A percentile compares a stretch with the other conserved stretches of the same genome.
Evolutionary conservation across 2,329 filamentous ascomycete species (phyloP).

Genomic region (Hyphodiscus sp.): DNA sequence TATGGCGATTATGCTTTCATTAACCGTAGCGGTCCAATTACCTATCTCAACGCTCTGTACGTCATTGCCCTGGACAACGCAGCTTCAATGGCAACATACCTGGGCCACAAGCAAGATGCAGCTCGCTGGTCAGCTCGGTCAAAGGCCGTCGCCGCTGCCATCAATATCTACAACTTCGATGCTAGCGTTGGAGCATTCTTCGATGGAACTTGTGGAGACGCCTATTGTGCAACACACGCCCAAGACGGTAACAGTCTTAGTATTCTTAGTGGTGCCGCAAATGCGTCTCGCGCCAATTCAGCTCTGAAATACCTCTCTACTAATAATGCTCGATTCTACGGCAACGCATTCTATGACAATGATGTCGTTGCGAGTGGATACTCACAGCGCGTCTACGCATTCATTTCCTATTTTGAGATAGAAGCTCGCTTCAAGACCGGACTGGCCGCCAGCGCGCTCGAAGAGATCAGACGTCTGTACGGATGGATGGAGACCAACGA

Average conservation of each 20-base stretch:
- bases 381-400: slow-evolving; percentile 42
- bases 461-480: slow-evolving; percentile 41
- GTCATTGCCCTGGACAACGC: slow-evolving; percentile 40
- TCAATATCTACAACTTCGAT: slow-evolving; percentile 36
- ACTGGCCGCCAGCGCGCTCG: slow-evolving; percentile 33
- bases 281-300: slow-evolving; percentile 26
- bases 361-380: slow-evolving; percentile 33
- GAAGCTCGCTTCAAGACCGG: slow-evolving; percentile 40
- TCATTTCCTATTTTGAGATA: slow-evolving; percentile 47
- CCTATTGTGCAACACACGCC: slow-evolving; percentile 32
- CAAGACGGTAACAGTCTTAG: slow-evolving; percentile 46
- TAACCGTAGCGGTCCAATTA: slow-evolving; percentile 39
- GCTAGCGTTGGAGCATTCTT: slow-evolving; percentile 37
- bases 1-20: slow-evolving; percentile 49
- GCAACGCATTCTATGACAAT: slow-evolving; percentile 47
- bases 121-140: slow-evolving; percentile 36
- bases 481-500: slow-evolving; percentile 44
- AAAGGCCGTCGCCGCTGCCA: slow-evolving; percentile 28
- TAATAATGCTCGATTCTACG: slow-evolving; percentile 35
- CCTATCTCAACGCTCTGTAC: slow-evolving; percentile 48
- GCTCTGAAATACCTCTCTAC: slow-evolving; percentile 36
- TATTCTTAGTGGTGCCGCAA: slow-evolving; percentile 34
- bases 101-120: slow-evolving; percentile 31
- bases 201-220: slow-evolving; percentile 33
- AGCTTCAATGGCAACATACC: slow-evolving; percentile 35